These are phyloP conservation scores for Sclerotinia nivalis DNA, from an alignment of 2,329 filamentous ascomycete species.

Conservation along the genomic window DNA sequence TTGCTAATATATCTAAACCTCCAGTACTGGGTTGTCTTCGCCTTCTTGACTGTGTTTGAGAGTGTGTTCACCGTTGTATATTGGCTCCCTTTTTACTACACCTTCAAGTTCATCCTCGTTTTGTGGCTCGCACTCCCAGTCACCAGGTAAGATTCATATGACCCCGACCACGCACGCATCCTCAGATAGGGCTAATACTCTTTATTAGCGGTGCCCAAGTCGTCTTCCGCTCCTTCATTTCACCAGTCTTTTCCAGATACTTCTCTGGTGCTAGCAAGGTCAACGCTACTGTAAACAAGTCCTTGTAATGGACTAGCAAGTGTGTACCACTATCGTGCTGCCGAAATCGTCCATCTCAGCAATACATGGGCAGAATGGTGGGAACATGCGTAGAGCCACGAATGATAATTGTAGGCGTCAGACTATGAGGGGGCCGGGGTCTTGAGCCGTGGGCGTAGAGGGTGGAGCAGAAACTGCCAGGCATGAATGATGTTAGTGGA, in stretches of 20 bases:
- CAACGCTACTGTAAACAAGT: slow-evolving; percentile 66
- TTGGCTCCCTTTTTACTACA: slow-evolving; percentile 99
- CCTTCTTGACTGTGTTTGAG: slow-evolving; percentile 81
- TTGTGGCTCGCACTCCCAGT: slow-evolving; percentile 97
- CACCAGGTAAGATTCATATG: slow-evolving; percentile 70
- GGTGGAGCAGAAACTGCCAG: slow-evolving; percentile 1
- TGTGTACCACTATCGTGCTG: slow-evolving; percentile 23
- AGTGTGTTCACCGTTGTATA: slow-evolving; percentile 82
- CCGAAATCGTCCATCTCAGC: slow-evolving; percentile 15
- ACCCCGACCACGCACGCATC: background rate
- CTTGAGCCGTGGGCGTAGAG: slow-evolving; percentile 19
- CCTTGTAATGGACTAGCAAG: slow-evolving; percentile 52
- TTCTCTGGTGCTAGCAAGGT: slow-evolving; percentile 75
- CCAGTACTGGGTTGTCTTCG: slow-evolving; percentile 85
- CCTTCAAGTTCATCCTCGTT: slow-evolving; percentile 97
- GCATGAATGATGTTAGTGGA: slow-evolving; percentile 8
- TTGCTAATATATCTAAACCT: slow-evolving; percentile 21
- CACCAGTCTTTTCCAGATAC: slow-evolving; percentile 89
- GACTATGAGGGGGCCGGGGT: background rate
- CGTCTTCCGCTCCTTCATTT: slow-evolving; percentile 94
- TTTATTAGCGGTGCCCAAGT: slow-evolving; percentile 80
- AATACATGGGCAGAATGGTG: slow-evolving; percentile 22
- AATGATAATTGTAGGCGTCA: slow-evolving; percentile 10
- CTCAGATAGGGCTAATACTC: slow-evolving; percentile 28
- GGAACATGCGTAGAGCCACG: slow-evolving; percentile 3